Percentiles rank a stretch among this genome's conserved stretches.
Conservation (phyloP, 805 yeast species). For the Teunomyces atbi region DNA sequence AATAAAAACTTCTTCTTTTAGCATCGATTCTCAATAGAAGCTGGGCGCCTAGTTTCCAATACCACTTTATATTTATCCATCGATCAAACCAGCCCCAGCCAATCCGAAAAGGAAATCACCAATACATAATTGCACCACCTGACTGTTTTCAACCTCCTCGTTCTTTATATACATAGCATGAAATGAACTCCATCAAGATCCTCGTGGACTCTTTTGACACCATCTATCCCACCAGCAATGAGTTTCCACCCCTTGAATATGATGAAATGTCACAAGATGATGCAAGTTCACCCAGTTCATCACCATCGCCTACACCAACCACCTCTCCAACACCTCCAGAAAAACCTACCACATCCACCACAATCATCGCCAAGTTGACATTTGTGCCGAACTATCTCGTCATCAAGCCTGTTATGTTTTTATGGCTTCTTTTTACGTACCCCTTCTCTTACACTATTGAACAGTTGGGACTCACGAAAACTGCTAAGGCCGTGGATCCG, state of each 20-base stretch:
- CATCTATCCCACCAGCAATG: conserved; percentile 14
- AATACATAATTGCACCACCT: no score
- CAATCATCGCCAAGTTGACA: conserved; percentile 12
- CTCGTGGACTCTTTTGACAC: conserved; percentile 33
- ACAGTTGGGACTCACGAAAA: conserved; percentile 12
- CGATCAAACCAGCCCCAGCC: background rate
- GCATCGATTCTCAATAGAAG: background rate
- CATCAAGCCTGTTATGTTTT: conserved; percentile 48
- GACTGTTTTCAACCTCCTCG: no score
- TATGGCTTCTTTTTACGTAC: conserved; percentile 53
- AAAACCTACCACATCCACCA: background rate
- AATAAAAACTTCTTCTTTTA: background rate
- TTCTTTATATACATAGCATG: background rate
- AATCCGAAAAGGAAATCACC: no score
- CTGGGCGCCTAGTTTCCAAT: background rate
- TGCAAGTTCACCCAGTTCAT: background rate
- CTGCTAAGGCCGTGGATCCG: background rate
- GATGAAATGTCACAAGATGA: conserved; percentile 5
- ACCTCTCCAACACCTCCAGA: background rate
- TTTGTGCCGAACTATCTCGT: conserved; percentile 52
- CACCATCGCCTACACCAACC: conserved; percentile 1
- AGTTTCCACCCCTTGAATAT: conserved; percentile 9
- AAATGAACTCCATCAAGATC: conserved; percentile 36
- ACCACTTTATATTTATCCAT: no score
- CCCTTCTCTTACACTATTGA: conserved; percentile 49